A percentile compares a stretch with the other conserved stretches of the same genome.
Evolutionary conservation across 805 yeast species (phyloP).

Genomic region (Wickerhamomyces strasburgensis): DNA sequence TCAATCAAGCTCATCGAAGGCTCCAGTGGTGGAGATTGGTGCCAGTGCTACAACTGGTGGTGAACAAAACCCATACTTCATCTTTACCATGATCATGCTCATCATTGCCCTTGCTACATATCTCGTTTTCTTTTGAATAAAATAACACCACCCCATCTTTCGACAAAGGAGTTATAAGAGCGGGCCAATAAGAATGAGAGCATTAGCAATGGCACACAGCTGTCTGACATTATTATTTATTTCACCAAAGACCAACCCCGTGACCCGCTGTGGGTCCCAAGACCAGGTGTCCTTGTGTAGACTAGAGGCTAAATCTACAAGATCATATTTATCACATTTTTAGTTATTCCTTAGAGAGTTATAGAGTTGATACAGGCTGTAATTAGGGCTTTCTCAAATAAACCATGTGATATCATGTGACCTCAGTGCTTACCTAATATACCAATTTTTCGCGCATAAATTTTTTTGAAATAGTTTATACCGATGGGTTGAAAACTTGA

Average conservation of each 20-base stretch:
- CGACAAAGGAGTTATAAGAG: background rate
- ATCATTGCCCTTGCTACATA: constrained; percentile 21
- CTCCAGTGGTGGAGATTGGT: constrained; percentile 14
- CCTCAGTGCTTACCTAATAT: no score
- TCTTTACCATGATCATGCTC: constrained; percentile 18
- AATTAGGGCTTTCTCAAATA: no score
- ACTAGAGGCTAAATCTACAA: no score
- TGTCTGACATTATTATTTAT: no score
- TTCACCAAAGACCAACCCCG: background rate
- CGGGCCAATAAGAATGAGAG: constrained; percentile 10
- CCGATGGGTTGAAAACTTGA: no score
- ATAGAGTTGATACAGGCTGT: no score
- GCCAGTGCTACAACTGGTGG: constrained; percentile 24
- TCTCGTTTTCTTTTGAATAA: constrained; percentile 9
- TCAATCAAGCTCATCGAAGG: constrained; percentile 39
- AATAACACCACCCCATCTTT: background rate
- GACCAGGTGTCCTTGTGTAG: no score
- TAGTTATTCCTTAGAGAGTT: no score
- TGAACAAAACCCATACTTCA: constrained; percentile 22
- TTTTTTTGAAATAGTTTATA: no score
- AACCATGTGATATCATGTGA: background rate
- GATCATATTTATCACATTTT: no score
- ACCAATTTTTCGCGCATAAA: no score
- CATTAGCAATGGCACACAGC: constrained; percentile 10
- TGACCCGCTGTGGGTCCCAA: no score